Evolutionary conservation across 2,329 filamentous ascomycete genomes (phyloP), one percentile per base, ranked within the genome.

Genomic region (Sporothrix pseudoabietina): DNA sequence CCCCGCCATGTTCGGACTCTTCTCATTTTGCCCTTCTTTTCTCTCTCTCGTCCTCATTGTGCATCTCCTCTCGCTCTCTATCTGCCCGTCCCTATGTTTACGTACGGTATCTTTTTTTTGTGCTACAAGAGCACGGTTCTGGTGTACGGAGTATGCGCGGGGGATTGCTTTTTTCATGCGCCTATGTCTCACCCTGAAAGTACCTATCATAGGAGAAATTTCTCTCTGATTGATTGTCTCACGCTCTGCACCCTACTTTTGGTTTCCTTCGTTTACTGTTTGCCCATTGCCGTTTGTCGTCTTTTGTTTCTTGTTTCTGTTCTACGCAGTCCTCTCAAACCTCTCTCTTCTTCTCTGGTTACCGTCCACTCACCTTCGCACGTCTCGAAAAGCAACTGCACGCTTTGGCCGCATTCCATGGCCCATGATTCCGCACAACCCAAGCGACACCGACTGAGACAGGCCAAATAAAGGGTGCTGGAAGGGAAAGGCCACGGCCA

Each of bases 401-500:
- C 66, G 66, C 54, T 66, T 63, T 69, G 66, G 65, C 66, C 54
- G 66, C 66, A 54, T 54, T 69, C 26, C 47, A 14, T 30, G 30
- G 66, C 16, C 66, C 8, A 54, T 54, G 47, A 52, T 54, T 49
- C 47, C 66, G 66, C 65, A 22, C 19, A 14, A 32, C 12, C 47
- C 47, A 69, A 44, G 41, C 41, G 22, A 49, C 47, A 9, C 65
- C 66, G 26, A 35, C 22, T 68, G 44, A 52, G 65, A 68, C 44
- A 52, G 16, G 16, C 65, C 44, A 35, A 68, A 22, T 19, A 32
- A 26, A 26, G 26, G 26, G 26, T 26, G 26, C 26, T 26, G 26
- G 26, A 26, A 26, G 26, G 26, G 26, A 26, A 26, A 26, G 26
- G 26, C 26, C 26, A 3, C n/a, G 0, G 4, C 26, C 6, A 19